A percentile compares a stretch with the other conserved stretches of the same genome.
Conservation (phyloP, 164 flowering plant species). For the Paratinospora sagittata region DNA sequence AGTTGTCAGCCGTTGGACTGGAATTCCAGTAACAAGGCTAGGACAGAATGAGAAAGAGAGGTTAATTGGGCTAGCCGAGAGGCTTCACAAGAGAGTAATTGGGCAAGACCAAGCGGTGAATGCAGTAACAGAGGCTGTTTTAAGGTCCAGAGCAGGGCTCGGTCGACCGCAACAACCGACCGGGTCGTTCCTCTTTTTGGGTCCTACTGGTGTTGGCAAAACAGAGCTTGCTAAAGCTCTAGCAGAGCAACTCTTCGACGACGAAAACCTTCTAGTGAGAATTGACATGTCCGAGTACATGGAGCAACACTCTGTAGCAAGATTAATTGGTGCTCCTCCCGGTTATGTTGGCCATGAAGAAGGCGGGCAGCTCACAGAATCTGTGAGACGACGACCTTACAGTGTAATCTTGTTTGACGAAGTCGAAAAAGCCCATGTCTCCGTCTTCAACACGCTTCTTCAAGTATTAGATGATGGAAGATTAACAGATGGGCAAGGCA, state of each 20-base stretch:
- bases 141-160: slow-evolving; percentile 80
- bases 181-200: slow-evolving; percentile 80
- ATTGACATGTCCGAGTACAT: slow-evolving; percentile 97
- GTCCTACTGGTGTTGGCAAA: slow-evolving; percentile 98
- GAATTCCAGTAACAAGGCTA: slow-evolving; percentile 73
- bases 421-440: slow-evolving; percentile 78
- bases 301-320: slow-evolving; percentile 90
- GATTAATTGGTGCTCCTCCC: slow-evolving; percentile 96
- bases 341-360: slow-evolving; percentile 98
- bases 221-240: slow-evolving; percentile 96
- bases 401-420: slow-evolving; percentile 84
- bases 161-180: slow-evolving; percentile 88
- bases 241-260: slow-evolving; percentile 93
- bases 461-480: slow-evolving; percentile 96
- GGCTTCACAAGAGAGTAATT: slow-evolving; percentile 71
- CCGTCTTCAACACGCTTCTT: slow-evolving; percentile 80
- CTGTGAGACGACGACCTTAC: slow-evolving; percentile 81
- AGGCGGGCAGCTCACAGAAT: slow-evolving; percentile 96
- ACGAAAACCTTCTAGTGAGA: slow-evolving; percentile 65
- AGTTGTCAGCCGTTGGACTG: slow-evolving; percentile 87
- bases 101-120: slow-evolving; percentile 81
- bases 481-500: slow-evolving; percentile 90
- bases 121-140: slow-evolving; percentile 84
- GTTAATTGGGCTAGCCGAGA: slow-evolving; percentile 60
- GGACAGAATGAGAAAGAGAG: slow-evolving; percentile 67